Percentiles rank a stretch among this genome's conserved stretches.
Evolutionary conservation across 2,329 filamentous ascomycete genomes (phyloP).

Genomic region (Orbilia blumenaviensis): DNA sequence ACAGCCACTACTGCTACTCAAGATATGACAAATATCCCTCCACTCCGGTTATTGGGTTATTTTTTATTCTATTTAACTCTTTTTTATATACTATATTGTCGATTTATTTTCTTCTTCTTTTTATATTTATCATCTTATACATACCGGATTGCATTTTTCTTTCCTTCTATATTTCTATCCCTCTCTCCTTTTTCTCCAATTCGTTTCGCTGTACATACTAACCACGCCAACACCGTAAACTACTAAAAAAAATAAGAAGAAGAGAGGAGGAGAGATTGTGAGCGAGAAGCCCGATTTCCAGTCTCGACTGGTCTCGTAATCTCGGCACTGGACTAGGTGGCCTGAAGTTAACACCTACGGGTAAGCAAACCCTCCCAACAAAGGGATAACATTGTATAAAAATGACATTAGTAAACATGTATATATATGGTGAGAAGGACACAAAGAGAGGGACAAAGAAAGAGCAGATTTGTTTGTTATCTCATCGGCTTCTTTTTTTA

Average conservation of each 20-base stretch:
- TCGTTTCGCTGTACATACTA: slow-evolving; percentile 14
- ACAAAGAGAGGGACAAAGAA: background rate
- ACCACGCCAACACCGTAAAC: background rate
- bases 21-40: slow-evolving; percentile 10
- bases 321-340: too few relatives aligned
- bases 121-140: background rate
- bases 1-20: background rate
- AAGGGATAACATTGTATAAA: background rate
- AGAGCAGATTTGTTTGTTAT: background rate
- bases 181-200: background rate
- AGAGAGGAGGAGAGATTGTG: background rate
- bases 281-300: too few relatives aligned
- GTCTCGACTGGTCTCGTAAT: too few relatives aligned
- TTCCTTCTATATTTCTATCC: background rate
- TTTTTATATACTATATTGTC: background rate
- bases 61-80: background rate
- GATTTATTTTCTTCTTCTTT: background rate
- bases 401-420: too few relatives aligned
- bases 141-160: slow-evolving; percentile 3
- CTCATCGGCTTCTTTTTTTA: background rate
- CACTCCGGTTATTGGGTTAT: slow-evolving; percentile 1
- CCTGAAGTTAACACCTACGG: too few relatives aligned
- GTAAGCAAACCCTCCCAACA: too few relatives aligned
- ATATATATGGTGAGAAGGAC: too few relatives aligned
- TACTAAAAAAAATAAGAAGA: background rate